Conservation (phyloP, 441 rosid genomes). For the Mallotus japonicus region DNA sequence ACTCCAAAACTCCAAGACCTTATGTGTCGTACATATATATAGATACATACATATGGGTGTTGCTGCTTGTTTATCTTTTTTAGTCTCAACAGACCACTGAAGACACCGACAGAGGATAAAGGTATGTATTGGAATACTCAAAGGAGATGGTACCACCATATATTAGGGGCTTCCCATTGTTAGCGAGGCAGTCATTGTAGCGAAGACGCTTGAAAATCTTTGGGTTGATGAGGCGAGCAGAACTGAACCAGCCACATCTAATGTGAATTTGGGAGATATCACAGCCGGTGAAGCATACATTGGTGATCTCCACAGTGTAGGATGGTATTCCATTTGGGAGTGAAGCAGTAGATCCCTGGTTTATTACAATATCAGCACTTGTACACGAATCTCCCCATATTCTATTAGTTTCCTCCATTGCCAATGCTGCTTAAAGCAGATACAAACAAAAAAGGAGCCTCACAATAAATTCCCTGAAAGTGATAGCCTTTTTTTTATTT, state of each 20-base stretch:
- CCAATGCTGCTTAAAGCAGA: slow-evolving; percentile 24
- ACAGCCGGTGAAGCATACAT: slow-evolving; percentile 68
- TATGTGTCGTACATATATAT: neutral
- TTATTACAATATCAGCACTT: slow-evolving; percentile 57
- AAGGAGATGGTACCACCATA: slow-evolving; percentile 62
- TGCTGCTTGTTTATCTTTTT: neutral
- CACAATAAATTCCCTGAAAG: slow-evolving; percentile 6
- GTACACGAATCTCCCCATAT: slow-evolving; percentile 59
- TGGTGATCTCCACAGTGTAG: slow-evolving; percentile 72
- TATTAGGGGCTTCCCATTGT: slow-evolving; percentile 60
- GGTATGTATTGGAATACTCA: slow-evolving; percentile 72
- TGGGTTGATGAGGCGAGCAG: slow-evolving; percentile 71
- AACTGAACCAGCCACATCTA: slow-evolving; percentile 89
- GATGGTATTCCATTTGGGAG: slow-evolving; percentile 79
- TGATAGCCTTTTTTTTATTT: slow-evolving; percentile 14
- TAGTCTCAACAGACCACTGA: slow-evolving; percentile 48
- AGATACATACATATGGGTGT: neutral
- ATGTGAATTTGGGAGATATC: slow-evolving; percentile 69
- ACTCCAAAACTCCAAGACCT: neutral
- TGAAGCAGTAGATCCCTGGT: slow-evolving; percentile 65
- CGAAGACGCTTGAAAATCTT: slow-evolving; percentile 68
- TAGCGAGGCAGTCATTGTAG: slow-evolving; percentile 87
- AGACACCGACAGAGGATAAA: slow-evolving; percentile 72
- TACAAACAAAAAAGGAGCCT: slow-evolving; percentile 8
- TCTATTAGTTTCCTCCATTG: slow-evolving; percentile 45